phyloP scores from a whole-genome alignment of 331 rosid genomes.

The Arachis monticola region DNA sequence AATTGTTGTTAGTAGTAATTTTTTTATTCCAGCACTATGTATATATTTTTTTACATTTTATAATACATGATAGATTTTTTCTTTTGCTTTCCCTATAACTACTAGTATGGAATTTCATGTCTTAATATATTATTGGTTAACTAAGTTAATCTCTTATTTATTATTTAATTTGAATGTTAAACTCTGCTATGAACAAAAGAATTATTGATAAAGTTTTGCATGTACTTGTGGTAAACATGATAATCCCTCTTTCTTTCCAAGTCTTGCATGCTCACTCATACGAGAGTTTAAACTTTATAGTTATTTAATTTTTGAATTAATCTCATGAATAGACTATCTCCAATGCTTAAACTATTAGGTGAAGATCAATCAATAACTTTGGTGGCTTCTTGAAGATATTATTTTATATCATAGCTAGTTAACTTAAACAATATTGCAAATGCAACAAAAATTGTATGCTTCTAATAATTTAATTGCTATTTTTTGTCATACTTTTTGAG shows the following conservation, averaged over 20 bases:
- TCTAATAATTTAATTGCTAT: slow-evolving; percentile 1
- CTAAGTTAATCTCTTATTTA: slow-evolving; percentile 22
- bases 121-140: slow-evolving; percentile 27
- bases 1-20: too few species aligned
- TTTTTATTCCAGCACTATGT: too few species aligned
- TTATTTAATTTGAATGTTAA: slow-evolving; percentile 23
- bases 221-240: background rate
- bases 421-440: slow-evolving; percentile 12
- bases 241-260: too few species aligned
- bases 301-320: too few species aligned
- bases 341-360: background rate
- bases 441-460: background rate
- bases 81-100: too few species aligned
- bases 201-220: background rate
- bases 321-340: background rate
- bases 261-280: too few species aligned
- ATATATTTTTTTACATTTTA: too few species aligned
- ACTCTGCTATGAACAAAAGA: slow-evolving; percentile 24
- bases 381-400: slow-evolving; percentile 7
- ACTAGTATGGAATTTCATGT: background rate
- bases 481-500: too few species aligned
- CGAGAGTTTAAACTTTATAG: too few species aligned
- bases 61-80: too few species aligned
- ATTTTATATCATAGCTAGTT: slow-evolving; percentile 7
- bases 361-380: background rate